Evolutionary conservation across 2,329 filamentous ascomycete species (phyloP).

Genomic region (Phoma herbarum): DNA sequence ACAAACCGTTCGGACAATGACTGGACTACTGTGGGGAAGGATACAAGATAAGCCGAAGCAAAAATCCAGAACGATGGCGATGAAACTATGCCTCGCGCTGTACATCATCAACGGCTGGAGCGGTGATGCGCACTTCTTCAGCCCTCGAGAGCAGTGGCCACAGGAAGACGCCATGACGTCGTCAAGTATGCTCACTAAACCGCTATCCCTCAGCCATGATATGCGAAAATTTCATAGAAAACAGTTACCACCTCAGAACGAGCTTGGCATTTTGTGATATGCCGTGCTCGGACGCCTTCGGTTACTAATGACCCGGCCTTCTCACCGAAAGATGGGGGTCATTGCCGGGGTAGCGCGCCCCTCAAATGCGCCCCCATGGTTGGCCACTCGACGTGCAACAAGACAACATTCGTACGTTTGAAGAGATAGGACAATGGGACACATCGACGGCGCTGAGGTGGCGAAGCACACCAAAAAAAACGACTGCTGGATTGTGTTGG

Average conservation of each 20-base stretch:
- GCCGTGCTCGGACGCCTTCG: constrained; percentile 25
- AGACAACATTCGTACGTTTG: neutral
- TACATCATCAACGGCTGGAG: too few relatives aligned
- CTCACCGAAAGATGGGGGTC: constrained; percentile 27
- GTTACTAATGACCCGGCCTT: constrained; percentile 30
- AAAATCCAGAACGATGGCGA: too few relatives aligned
- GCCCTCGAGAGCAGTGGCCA: neutral
- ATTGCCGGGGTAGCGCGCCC: constrained; percentile 32
- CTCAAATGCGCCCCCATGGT: constrained; percentile 36
- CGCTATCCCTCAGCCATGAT: neutral
- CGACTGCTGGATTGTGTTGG: constrained; percentile 71
- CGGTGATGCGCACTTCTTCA: neutral
- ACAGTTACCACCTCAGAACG: neutral
- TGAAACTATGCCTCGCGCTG: too few relatives aligned
- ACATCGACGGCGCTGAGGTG: constrained; percentile 46
- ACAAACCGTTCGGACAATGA: too few relatives aligned
- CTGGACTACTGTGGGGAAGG: too few relatives aligned
- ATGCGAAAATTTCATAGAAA: neutral
- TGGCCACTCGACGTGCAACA: constrained; percentile 24
- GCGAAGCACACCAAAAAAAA: constrained; percentile 46
- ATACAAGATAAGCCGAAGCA: too few relatives aligned
- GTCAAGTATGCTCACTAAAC: too few relatives aligned
- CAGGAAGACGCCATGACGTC: neutral
- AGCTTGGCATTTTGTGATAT: constrained; percentile 29
- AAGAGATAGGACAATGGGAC: constrained; percentile 26